Evolutionary conservation across 345 rosid species (phyloP), one percentile per base, ranked within the genome.

Genomic region (Hypericum perforatum): DNA sequence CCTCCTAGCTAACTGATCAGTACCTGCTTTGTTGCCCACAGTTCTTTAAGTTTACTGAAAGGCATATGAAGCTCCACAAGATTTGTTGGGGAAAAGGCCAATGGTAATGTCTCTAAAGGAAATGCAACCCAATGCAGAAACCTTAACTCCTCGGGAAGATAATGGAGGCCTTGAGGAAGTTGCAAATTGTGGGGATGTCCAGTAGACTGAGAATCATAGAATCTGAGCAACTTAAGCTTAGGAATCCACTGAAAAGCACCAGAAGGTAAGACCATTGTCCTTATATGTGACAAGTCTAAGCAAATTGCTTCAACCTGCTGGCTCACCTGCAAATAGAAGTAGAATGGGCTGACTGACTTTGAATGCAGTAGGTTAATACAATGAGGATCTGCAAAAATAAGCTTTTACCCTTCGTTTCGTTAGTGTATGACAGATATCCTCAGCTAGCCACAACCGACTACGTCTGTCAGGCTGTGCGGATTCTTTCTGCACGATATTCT

Each of bases 361-460:
- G 14, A 5, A 37, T 5, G 7, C 4, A 37, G 15, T 5, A 11
- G 7, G 39, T 32, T 37, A 9, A 49, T 49, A 37, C 9, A 32
- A 52, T 37, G 8, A 39, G 7, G 36, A 5, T 36, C 11, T 5
- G 37, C 6, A n/a, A 37, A 2, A 10, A 38, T 52, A 7, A 52
- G 32, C 32, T 49, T 29, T 55, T 57, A 57, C 68, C 45, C 8
- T 57, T 12, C 39, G 43, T 49, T 47, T 50, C 3, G 43, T 37
- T 13, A 63, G n/a, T 3, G 56, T 57, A 13, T 39, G 9, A 15
- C 7, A 16, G 51, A 63, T 39, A 57, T 63, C 62, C 45, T 57
- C 68, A 37, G 50, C 45, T 16, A 15, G 40, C 68, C 68, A 63
- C 40, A 63, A 50, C 48, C 68, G 56, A 52, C 57, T 63, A 12